Evolutionary conservation across 208 protist species (phyloP), one percentile per base, ranked within the genome.

Genomic region (Crithidia thermophila): DNA sequence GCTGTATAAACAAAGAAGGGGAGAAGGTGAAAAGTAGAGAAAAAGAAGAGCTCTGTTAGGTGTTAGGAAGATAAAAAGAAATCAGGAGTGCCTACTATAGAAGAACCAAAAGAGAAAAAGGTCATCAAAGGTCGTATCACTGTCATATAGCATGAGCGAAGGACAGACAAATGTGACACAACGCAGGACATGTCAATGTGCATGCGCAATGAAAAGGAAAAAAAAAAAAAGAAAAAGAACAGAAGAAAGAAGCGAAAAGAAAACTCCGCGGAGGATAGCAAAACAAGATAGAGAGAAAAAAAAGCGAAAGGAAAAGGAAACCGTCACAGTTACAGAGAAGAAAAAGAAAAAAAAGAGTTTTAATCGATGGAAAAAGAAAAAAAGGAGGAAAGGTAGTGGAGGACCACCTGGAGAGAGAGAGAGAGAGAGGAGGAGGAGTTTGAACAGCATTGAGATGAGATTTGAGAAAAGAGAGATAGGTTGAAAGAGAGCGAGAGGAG

Each of bases 281-380:
- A 53, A 34, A 50, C 27, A 57, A 60, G 39, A 40, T 23, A 42
- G 28, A 31, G 9, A 66, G n/a, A 39, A 70, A 69, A 68, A 25
- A 61, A 21, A 61, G 34, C 7, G 20, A 67, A 43, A 47, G 46
- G 37, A 67, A 34, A 37, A 57, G 23, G 30, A 23, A 56, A 56
- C 31, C n/a, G 50, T 56, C 50, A 56, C n/a, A 60, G 55, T 43
- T 33, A 53, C 56, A 62, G 16, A 71, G 46, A 59, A 71, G 65
- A 66, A 4, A 72, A 62, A 67, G 10, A 66, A 63, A 2, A 18
- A 67, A 63, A 67, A n/a, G 27, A 55, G 33, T 59, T 14, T 59
- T 59, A 27, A 59, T 43, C 28, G 34, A 59, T 8, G 34, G 16
- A 63, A 18, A 23, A 50, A 50, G 21, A 18, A 13, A 50, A 50